A percentile compares a stretch with the other conserved stretches of the same genome.
Conservation (phyloP, 2,329 filamentous ascomycete species). For the Ceratocystiopsis minuta region DNA sequence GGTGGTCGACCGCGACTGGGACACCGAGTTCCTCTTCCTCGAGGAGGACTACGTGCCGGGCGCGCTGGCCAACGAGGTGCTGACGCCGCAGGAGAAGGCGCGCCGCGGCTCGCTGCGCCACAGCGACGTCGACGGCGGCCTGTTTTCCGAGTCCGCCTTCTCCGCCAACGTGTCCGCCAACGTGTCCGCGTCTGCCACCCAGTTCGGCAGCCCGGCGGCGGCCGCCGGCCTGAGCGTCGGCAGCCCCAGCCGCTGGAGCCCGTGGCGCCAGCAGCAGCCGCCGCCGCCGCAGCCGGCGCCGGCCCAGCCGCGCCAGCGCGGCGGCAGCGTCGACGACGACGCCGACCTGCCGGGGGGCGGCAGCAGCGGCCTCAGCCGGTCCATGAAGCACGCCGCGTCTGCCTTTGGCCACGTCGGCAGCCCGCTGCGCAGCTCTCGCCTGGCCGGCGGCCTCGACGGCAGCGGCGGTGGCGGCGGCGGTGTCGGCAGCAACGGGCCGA, state of each 20-base stretch:
- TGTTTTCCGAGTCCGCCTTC: not conserved
- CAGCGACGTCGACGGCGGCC: slow-evolving; percentile 18
- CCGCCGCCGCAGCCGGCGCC: no score
- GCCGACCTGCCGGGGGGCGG: slow-evolving; percentile 12
- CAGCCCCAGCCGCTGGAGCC: slow-evolving; percentile 45
- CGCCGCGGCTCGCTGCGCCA: slow-evolving; percentile 40
- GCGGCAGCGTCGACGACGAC: slow-evolving; percentile 23
- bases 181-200: no score
- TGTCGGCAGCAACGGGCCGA: slow-evolving; percentile 17
- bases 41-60: slow-evolving; percentile 81
- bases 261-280: slow-evolving; percentile 23
- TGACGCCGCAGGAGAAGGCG: slow-evolving; percentile 50
- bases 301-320: not conserved
- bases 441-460: slow-evolving; percentile 28
- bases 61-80: slow-evolving; percentile 40
- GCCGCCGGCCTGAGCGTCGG: slow-evolving; percentile 24
- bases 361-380: slow-evolving; percentile 10
- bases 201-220: slow-evolving; percentile 38
- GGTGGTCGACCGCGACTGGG: slow-evolving; percentile 46
- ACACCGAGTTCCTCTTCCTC: slow-evolving; percentile 50
- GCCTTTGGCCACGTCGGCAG: slow-evolving; percentile 49
- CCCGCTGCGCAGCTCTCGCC: slow-evolving; percentile 43
- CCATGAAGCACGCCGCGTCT: slow-evolving; percentile 28
- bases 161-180: slow-evolving; percentile 8
- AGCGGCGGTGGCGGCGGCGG: slow-evolving; percentile 18